phyloP scores from a whole-genome alignment of 306 rosid species.

The Acacia crassicarpa region DNA sequence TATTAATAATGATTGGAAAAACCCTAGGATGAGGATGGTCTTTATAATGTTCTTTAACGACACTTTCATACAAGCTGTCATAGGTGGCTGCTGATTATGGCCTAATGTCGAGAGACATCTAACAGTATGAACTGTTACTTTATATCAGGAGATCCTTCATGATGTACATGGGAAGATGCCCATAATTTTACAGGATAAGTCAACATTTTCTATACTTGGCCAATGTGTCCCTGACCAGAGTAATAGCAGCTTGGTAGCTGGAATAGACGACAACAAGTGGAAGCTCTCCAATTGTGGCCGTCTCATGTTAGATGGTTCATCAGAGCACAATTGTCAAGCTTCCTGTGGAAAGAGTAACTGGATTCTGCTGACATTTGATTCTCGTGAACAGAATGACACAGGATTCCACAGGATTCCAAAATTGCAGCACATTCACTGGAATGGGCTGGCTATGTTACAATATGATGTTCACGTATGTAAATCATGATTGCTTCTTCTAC shows the following conservation, averaged over 20 bases:
- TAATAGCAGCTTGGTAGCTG: conserved; percentile 33
- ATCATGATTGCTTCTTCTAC: conserved; percentile 53
- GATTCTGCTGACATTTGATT: conserved; percentile 55
- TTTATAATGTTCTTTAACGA: conserved; percentile 9
- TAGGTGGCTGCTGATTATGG: conserved; percentile 29
- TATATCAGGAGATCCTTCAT: conserved; percentile 59
- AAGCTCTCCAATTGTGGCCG: conserved; percentile 40
- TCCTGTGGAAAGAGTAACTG: conserved; percentile 46
- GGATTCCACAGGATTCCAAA: conserved; percentile 57
- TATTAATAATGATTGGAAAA: conserved; percentile 8
- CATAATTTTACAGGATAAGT: conserved; percentile 58
- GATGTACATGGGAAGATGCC: conserved; percentile 65
- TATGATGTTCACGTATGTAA: conserved; percentile 98
- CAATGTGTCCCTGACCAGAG: conserved; percentile 42
- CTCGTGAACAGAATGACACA: conserved; percentile 44
- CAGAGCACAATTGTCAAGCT: conserved; percentile 48
- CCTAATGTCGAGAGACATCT: conserved; percentile 22
- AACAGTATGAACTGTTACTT: conserved; percentile 30
- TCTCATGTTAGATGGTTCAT: conserved; percentile 49
- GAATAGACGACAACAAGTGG: conserved; percentile 34
- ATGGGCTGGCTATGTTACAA: conserved; percentile 56
- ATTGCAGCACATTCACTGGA: conserved; percentile 81
- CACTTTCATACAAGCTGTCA: conserved; percentile 27
- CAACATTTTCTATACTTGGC: conserved; percentile 66
- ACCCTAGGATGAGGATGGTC: neutral